phyloP scores from a whole-genome alignment of 805 yeast species.

The Nakazawaea holstii region DNA sequence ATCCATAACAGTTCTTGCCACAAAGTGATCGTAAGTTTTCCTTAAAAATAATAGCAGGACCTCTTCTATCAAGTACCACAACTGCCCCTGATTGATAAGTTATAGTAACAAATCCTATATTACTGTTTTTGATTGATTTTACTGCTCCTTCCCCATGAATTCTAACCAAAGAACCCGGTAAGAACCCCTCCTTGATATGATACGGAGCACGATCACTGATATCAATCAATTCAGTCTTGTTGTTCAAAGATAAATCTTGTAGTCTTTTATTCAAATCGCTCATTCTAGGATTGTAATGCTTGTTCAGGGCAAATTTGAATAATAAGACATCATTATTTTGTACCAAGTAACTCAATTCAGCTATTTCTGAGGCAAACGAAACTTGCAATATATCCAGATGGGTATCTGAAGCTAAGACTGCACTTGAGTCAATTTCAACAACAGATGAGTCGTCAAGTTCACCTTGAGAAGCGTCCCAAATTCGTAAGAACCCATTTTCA shows the following conservation, averaged over 20 bases:
- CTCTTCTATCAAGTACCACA: constrained; percentile 71
- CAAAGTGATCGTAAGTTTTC: constrained; percentile 17
- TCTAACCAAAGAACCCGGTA: constrained; percentile 49
- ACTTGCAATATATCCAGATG: constrained; percentile 46
- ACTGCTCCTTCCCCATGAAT: constrained; percentile 38
- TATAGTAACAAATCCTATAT: constrained; percentile 78
- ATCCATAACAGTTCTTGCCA: constrained; percentile 30
- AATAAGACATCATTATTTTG: constrained; percentile 69
- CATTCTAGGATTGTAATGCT: constrained; percentile 31
- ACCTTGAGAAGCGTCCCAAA: constrained; percentile 79
- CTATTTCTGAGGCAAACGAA: constrained; percentile 73
- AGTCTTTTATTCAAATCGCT: constrained; percentile 25
- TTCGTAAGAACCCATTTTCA: constrained; percentile 72
- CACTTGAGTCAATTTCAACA: constrained; percentile 52
- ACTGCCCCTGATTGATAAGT: constrained; percentile 76
- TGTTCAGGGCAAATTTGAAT: constrained; percentile 62
- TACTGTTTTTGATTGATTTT: constrained; percentile 60
- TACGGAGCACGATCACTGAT: constrained; percentile 49
- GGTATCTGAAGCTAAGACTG: constrained; percentile 34
- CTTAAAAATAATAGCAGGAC: constrained; percentile 47
- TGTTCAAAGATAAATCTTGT: constrained; percentile 22
- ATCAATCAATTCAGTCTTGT: constrained; percentile 31
- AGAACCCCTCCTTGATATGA: constrained; percentile 50
- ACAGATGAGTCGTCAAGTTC: constrained; percentile 58
- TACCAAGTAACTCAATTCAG: constrained; percentile 67